Base-by-base conservation (phyloP, 164 flowering plant species). In the Vitis riparia region DNA sequence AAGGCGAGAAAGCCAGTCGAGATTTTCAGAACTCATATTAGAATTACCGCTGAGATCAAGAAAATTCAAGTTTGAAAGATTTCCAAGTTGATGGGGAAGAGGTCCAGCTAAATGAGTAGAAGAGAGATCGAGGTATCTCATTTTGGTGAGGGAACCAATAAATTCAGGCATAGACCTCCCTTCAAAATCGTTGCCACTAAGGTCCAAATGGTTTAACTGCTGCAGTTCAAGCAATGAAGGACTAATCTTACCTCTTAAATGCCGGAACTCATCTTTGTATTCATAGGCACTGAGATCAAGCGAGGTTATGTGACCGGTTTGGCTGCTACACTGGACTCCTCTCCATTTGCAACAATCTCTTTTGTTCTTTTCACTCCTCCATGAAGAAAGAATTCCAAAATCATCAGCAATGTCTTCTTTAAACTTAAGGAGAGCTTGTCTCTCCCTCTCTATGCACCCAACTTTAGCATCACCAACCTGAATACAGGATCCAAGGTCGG, bases 81-180 rank as follows among this genome's bases (percentile, higher is more conserved):
- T 82, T 7, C 76, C 76, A 14, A 79, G 65, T 8, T 77, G 68
- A 32, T 50, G 55, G 55, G 78, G 77, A 68, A 82, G 29, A 2
- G 8, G 4, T 2, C 75, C 73, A 11, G 2, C 3, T 51, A 80
- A 27, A 9, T 16, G 11, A 15, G 60, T 9, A 10, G 13, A 0
- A 0, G 70, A 49, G 29, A 82, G 79, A 62, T 70, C 15, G 27
- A 77, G 73, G 13, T 77, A 12, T 16, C 19, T 52, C 14, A 70
- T n/a, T 13, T 63, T 19, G 8, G 13, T 8, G 1, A 70, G 29
- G 9, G 67, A 70, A 47, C 73, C 73, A 47, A 62, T 53, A 37
- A 70, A 53, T 6, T 52, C 14, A 37, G 62, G 73, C 11, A 63
- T 29, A 5, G 6, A 0, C 11, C 14, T 14, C 11, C 53, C 19